Evolutionary conservation across 1,284 basidiomycete species (phyloP), one percentile per base, ranked within the genome.

Genomic region (Mycocalia duriaeana): DNA sequence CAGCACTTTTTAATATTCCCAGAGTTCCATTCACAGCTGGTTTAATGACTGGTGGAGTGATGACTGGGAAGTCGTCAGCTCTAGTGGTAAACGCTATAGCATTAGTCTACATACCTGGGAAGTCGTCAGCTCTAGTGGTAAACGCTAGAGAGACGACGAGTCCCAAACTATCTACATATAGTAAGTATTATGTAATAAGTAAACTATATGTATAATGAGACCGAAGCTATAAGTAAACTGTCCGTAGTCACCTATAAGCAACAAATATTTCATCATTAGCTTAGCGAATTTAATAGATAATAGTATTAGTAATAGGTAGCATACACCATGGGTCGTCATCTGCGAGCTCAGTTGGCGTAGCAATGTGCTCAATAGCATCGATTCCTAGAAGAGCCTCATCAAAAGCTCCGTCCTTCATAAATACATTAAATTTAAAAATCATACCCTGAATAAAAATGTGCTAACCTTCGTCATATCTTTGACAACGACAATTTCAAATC

Each of bases 341-440:
- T 8, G 56, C 50, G 46, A 68, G 57, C 44, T 65, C 58, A 43
- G 69, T 67, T 2, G 78, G 77, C 4, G 74, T 75, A 1, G 77
- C 77, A 3, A 70, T 74, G 60, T 81, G 78, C 23, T 66, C 65
- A 23, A 86, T 75, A 8, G 68, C 81, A 49, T 79, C 74, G 1
- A 85, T 74, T 2, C 71, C 82, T 57, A 77, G 76, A 38, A 85
- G 79, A 0, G 79, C 79, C 37, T 81, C 76, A 55, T 85, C 80
- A 52, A 85, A 85, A 2, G 75, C 79, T 9, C 76, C 77, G 5
- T 75, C 69, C 65, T 71, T 22, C 13, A 39, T 11, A 19, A 8
- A 19, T 16, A 39, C n/a, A 22, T 9, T 11, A 46, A 23, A 9
- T 24, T n/a, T 24, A 20, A 14, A 41, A 41, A 14, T 31, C 34